Base-by-base conservation (phyloP, 257 asterid genomes). In the Linderniella brevidens region DNA sequence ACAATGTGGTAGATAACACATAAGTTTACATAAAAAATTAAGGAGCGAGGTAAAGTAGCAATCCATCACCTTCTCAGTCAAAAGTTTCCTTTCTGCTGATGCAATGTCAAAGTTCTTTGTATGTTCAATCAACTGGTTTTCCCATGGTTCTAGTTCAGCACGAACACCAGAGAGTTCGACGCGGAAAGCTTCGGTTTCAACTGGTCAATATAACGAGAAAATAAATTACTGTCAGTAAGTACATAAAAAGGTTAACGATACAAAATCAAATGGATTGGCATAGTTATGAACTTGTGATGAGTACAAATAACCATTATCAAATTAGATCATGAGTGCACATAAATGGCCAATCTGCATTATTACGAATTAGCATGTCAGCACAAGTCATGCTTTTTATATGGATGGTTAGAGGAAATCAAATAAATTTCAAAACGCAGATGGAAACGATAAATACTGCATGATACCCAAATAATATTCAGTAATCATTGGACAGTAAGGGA, bases 61-160 rank as follows among this genome's bases (percentile, higher is more conserved):
- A 46, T 8, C 17, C 38, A 54, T 49, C 55, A 76, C 96, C 98
- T 90, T 90, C 55, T 79, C 80, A 56, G 36, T 59, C 55, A 81
- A 57, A 63, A 84, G 94, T 49, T 77, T 76, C 46, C 67, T 72
- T 63, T 90, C 98, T 11, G 83, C 63, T 19, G 82, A 67, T 60
- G 93, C 93, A 60, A 90, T 94, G 50, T 90, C 94, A 64, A 78
- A 81, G 61, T 76, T 78, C 64, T 94, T 96, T 53, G 70, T 75
- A 46, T 81, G 87, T 62, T 81, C 92, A 62, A 85, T 81, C 74
- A 90, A 60, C 63, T 81, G 72, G 51, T 74, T 81, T 63, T 90
- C 98, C 98, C 98, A 90, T 11, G 98, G 98, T 72, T 81, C 88
- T 54, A 90, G 71, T 69, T 85, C 75, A 29, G 78, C 52, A 50